These are phyloP conservation scores for Phaeosphaeria sp. DNA, from an alignment of 2,329 filamentous ascomycete species.

Conservation along the genomic window DNA sequence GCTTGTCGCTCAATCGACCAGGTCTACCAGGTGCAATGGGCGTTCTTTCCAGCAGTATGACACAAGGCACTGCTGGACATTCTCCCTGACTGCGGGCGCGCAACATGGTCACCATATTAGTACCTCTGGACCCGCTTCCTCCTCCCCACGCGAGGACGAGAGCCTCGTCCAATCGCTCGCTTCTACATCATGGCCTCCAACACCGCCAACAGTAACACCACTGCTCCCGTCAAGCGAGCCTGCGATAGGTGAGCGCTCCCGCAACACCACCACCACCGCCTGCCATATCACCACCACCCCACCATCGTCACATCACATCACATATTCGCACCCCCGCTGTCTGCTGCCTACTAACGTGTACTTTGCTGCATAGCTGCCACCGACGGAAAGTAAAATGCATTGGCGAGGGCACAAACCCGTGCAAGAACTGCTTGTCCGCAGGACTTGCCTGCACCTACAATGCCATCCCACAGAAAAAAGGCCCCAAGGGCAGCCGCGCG, in stretches of 20 bases:
- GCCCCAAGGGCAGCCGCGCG: conserved; percentile 67
- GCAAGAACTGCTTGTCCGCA: conserved; percentile 67
- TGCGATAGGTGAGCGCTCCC: conserved; percentile 49
- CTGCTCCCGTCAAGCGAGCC: conserved; percentile 50
- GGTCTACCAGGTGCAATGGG: conserved; percentile 42
- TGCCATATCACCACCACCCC: conserved; percentile 11
- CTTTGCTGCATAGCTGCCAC: conserved; percentile 48
- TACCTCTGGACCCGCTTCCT: conserved; percentile 33
- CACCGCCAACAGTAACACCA: conserved; percentile 26
- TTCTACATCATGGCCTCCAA: conserved; percentile 38
- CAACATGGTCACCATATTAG: conserved; percentile 40
- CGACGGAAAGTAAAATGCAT: conserved; percentile 60
- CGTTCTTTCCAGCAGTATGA: conserved; percentile 43
- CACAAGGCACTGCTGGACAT: conserved; percentile 38
- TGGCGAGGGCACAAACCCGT: conserved; percentile 59
- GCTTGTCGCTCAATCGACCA: conserved; percentile 42
- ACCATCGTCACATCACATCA: conserved; percentile 7
- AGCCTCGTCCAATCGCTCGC: conserved; percentile 25
- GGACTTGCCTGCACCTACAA: conserved; percentile 69
- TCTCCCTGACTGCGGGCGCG: conserved; percentile 34
- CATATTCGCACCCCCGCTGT: conserved; percentile 2
- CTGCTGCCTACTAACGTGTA: conserved; percentile 7
- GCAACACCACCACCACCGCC: conserved; percentile 10
- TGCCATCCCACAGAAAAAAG: conserved; percentile 69
- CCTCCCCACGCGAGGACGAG: conserved; percentile 33